Percentiles rank a stretch among this genome's conserved stretches.
These are phyloP conservation scores for Medicago arabica DNA, from an alignment of 306 rosid genomes.

Conservation along the genomic window DNA sequence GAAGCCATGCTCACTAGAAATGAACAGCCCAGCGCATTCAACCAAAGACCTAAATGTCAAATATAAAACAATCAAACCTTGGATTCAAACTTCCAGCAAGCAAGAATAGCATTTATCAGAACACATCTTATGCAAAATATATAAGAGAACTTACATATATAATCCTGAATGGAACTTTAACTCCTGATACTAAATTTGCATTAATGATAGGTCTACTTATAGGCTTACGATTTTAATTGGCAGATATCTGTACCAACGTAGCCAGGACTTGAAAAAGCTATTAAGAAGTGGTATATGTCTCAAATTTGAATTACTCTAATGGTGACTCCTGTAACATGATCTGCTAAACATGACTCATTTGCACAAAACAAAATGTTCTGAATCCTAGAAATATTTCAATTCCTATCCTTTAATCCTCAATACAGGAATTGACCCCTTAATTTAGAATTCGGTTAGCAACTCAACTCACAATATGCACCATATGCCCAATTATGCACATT, in stretches of 20 bases:
- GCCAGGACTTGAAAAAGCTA: conserved; percentile 11
- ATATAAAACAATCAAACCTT: conserved; percentile 16
- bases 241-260: neutral
- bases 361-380: neutral
- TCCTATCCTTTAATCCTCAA: neutral
- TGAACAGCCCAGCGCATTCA: conserved; percentile 90
- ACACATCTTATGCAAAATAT: conserved; percentile 20
- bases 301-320: neutral
- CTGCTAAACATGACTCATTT: conserved; percentile 11
- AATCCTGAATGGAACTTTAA: neutral
- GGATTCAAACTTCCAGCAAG: conserved; percentile 1
- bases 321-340: conserved; percentile 6
- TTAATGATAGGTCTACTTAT: neutral
- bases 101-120: conserved; percentile 24
- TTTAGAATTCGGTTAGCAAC: neutral
- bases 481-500: neutral
- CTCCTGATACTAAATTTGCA: neutral
- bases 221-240: neutral
- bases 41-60: conserved; percentile 72
- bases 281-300: conserved; percentile 8
- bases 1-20: conserved; percentile 98
- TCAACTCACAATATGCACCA: neutral
- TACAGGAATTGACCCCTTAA: conserved; percentile 1
- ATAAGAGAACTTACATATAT: neutral
- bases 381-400: conserved; percentile 15